Evolutionary conservation across 495 filamentous ascomycete genomes (phyloP).

Genomic region (Penicillium lividum): DNA sequence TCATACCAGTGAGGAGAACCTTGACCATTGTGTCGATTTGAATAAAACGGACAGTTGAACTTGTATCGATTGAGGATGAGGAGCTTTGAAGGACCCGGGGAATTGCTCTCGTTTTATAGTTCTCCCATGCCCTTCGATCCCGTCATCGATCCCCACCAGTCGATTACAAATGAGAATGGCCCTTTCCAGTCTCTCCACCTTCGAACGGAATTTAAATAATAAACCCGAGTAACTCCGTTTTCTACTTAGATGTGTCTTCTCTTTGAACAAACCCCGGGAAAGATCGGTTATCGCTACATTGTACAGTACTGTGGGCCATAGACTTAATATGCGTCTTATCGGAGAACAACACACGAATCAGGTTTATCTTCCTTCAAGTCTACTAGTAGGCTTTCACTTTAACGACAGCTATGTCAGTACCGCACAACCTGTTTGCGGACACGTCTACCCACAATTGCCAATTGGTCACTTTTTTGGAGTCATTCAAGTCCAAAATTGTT

Average conservation of each 20-base stretch:
- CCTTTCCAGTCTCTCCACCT: neutral
- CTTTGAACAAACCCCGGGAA: neutral
- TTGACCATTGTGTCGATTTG: slow-evolving; percentile 37
- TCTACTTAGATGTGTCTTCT: neutral
- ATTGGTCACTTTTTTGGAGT: neutral
- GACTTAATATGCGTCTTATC: neutral
- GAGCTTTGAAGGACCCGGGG: slow-evolving; percentile 6
- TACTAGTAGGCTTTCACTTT: no score
- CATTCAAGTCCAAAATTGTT: no score
- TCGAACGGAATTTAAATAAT: neutral
- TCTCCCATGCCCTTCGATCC: slow-evolving; percentile 24
- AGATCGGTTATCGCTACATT: neutral
- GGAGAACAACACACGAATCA: neutral
- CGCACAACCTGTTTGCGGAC: neutral
- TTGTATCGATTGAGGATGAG: neutral
- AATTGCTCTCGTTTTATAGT: slow-evolving; percentile 21
- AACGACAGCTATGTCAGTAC: neutral
- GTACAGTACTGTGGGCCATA: neutral
- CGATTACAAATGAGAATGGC: slow-evolving; percentile 25
- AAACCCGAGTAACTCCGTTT: neutral
- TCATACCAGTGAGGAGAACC: slow-evolving; percentile 45
- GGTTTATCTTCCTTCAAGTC: neutral
- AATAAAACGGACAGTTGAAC: neutral
- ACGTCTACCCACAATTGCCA: no score
- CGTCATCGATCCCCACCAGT: slow-evolving; percentile 28